Conservation (phyloP, 768 basidiomycete species). For the Rhodotorula babjevae region DNA sequence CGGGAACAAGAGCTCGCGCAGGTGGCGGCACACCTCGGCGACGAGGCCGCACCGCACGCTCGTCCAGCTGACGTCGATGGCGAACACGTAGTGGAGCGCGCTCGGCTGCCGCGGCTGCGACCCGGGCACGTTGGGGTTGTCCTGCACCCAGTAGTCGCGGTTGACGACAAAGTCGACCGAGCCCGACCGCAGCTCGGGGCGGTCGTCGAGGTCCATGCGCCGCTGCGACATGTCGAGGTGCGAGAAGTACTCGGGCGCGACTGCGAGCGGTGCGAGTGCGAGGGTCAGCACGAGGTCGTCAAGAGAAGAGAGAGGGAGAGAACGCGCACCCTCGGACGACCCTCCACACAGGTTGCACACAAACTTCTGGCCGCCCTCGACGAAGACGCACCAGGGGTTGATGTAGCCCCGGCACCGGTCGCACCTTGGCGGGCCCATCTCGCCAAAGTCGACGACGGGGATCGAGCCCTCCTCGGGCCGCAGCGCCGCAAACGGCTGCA, state of each 20-base stretch:
- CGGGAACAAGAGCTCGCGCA: constrained; percentile 60
- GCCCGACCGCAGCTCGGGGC: constrained; percentile 82
- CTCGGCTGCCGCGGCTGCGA: constrained; percentile 54
- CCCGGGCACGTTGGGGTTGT: constrained; percentile 43
- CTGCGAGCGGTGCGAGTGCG: constrained; percentile 49
- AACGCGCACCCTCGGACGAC: constrained; percentile 70
- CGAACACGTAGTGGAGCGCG: constrained; percentile 75
- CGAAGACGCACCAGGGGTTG: constrained; percentile 88
- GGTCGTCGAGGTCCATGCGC: constrained; percentile 70
- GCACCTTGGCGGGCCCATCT: constrained; percentile 76
- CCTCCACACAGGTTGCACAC: constrained; percentile 83
- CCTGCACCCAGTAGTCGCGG: constrained; percentile 73
- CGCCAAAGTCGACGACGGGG: constrained; percentile 65
- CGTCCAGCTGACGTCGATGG: constrained; percentile 72
- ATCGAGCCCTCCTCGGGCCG: constrained; percentile 65
- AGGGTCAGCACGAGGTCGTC: not conserved
- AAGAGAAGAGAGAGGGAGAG: not conserved
- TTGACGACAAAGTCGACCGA: constrained; percentile 85
- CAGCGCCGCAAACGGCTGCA: constrained; percentile 87
- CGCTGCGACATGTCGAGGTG: constrained; percentile 71
- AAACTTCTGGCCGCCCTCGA: constrained; percentile 77
- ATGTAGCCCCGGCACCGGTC: constrained; percentile 79
- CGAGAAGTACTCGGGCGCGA: constrained; percentile 74
- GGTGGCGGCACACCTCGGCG: constrained; percentile 58
- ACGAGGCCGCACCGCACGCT: constrained; percentile 68